Evolutionary conservation across 306 rosid species (phyloP).

Genomic region (Vigna unguiculata): DNA sequence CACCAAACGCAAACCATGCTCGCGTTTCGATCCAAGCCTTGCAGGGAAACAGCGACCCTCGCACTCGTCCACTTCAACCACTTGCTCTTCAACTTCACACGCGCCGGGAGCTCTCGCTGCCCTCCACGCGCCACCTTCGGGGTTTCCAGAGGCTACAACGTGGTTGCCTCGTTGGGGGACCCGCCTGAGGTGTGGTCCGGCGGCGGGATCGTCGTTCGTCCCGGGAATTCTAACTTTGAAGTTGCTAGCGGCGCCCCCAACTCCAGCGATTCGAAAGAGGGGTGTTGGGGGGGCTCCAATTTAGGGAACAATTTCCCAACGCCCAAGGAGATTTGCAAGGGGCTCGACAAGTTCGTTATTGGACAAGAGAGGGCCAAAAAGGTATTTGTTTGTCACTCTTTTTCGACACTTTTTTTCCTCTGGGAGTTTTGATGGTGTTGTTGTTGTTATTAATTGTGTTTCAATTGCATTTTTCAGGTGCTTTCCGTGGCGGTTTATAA

Average conservation of each 20-base stretch:
- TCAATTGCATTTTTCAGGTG: slow-evolving; percentile 63
- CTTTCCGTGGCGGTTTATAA: slow-evolving; percentile 97
- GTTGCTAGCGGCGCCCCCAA: slow-evolving; percentile 42
- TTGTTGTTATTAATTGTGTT: slow-evolving; percentile 4
- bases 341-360: slow-evolving; percentile 94
- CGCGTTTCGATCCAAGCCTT: slow-evolving; percentile 72
- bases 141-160: slow-evolving; percentile 16
- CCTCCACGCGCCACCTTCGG: slow-evolving; percentile 36
- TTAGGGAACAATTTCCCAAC: slow-evolving; percentile 84
- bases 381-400: slow-evolving; percentile 50
- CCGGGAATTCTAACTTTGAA: slow-evolving; percentile 58
- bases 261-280: slow-evolving; percentile 76
- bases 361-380: slow-evolving; percentile 96
- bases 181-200: slow-evolving; percentile 98
- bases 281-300: slow-evolving; percentile 89
- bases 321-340: slow-evolving; percentile 89
- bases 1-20: not conserved
- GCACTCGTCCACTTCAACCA: slow-evolving; percentile 61
- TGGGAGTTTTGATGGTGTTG: not conserved
- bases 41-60: slow-evolving; percentile 60
- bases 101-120: slow-evolving; percentile 56
- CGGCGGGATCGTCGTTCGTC: slow-evolving; percentile 76
- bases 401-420: not conserved
- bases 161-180: slow-evolving; percentile 67
- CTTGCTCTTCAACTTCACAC: slow-evolving; percentile 61